phyloP scores from a whole-genome alignment of 768 basidiomycete genomes.

The Mycena polygramma region DNA sequence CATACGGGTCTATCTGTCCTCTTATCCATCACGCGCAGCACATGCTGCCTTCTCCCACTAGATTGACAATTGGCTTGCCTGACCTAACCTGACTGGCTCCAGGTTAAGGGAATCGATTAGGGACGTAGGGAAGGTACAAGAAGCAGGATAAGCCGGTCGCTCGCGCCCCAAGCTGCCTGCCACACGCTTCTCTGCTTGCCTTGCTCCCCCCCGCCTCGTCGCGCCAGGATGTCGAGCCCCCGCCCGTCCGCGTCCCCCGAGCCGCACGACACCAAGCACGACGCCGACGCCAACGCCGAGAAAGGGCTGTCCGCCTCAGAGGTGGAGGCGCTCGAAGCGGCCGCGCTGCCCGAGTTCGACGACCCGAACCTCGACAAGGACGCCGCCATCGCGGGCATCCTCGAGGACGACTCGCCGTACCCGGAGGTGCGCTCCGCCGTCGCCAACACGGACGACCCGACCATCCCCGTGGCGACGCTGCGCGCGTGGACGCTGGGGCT shows the following conservation, averaged over 20 bases:
- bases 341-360: constrained; percentile 58
- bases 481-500: constrained; percentile 80
- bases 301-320: constrained; percentile 14
- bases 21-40: no score
- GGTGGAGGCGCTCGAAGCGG: constrained; percentile 31
- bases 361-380: constrained; percentile 69
- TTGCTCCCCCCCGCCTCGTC: no score
- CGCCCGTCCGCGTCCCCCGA: no score
- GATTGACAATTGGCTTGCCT: no score
- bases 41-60: no score
- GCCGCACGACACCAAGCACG: not conserved
- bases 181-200: no score
- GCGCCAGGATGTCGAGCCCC: not conserved
- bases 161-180: no score
- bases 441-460: constrained; percentile 73
- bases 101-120: no score
- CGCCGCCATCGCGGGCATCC: constrained; percentile 55
- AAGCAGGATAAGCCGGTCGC: no score
- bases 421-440: constrained; percentile 71
- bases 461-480: constrained; percentile 71
- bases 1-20: no score
- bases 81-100: no score
- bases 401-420: constrained; percentile 68
- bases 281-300: constrained; percentile 7
- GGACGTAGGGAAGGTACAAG: no score